Evolutionary conservation across 2,329 filamentous ascomycete species (phyloP), one percentile per base, ranked within the genome.

Genomic region (Massarina eburnea): DNA sequence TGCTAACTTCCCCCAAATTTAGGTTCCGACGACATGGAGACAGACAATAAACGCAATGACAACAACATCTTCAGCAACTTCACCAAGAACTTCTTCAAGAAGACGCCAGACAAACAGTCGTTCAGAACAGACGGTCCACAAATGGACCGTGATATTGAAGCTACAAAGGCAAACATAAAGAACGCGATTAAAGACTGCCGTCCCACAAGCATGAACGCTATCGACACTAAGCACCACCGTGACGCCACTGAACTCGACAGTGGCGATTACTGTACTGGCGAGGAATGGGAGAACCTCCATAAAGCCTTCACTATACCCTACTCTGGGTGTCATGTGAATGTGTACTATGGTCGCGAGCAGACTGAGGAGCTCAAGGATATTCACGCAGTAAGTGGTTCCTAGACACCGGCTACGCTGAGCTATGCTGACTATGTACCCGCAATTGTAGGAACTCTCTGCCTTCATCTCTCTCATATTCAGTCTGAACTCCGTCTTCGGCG

Each of bases 401-500:
- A n/a, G n/a, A n/a, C n/a, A n/a, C n/a, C n/a, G n/a, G n/a, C n/a
- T n/a, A n/a, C n/a, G n/a, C n/a, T n/a, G n/a, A n/a, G n/a, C n/a
- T n/a, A n/a, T n/a, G n/a, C n/a, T n/a, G n/a, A n/a, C n/a, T n/a
- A n/a, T n/a, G n/a, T n/a, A n/a, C n/a, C n/a, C n/a, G n/a, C n/a
- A n/a, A n/a, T n/a, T n/a, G n/a, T n/a, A n/a, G n/a, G 57, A 58
- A 4, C 52, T 70, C 1, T 40, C 48, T 8, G 44, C 49, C n/a
- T 70, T 70, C 46, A 51, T 69, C 1, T 66, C 66, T 0, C 50
- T 68, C 30, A 63, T 70, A 17, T 65, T 69, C 34, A 57, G 62
- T 1, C 52, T 70, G 19, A 64, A 65, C 1, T 55, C 57, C 2
- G 60, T 69, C 22, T 97, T 96, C 68, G 79, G 81, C 2, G 78